These are phyloP conservation scores for Aethionema arabicum DNA, from an alignment of 345 rosid genomes.

Conservation along the genomic window DNA sequence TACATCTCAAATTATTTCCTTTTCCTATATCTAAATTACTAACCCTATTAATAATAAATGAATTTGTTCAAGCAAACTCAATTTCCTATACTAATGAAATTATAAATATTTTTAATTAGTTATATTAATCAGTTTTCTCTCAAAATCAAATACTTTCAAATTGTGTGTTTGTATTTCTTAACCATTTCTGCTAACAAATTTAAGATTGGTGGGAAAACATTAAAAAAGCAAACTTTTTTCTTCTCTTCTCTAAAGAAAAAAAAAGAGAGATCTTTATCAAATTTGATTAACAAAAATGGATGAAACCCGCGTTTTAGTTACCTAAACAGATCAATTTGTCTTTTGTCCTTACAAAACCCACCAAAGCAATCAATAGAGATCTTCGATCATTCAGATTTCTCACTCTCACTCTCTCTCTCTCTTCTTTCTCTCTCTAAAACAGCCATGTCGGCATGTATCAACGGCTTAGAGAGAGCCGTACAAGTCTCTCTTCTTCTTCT, in stretches of 20 bases:
- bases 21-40: no score
- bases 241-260: background rate
- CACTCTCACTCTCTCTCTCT: slow-evolving; percentile 26
- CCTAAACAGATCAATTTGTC: slow-evolving; percentile 36
- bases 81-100: no score
- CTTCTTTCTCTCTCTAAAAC: slow-evolving; percentile 38
- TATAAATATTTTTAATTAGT: no score
- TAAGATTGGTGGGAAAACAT: slow-evolving; percentile 27
- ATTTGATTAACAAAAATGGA: slow-evolving; percentile 30
- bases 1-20: no score
- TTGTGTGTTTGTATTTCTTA: slow-evolving; percentile 27
- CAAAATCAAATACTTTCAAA: slow-evolving; percentile 20
- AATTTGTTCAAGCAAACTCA: no score
- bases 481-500: slow-evolving; percentile 40
- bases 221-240: background rate
- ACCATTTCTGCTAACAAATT: background rate
- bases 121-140: no score
- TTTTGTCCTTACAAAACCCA: slow-evolving; percentile 33
- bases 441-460: slow-evolving; percentile 53
- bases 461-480: slow-evolving; percentile 52
- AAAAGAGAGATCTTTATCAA: background rate
- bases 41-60: no score
- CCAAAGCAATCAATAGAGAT: slow-evolving; percentile 33
- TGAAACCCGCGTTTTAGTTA: slow-evolving; percentile 41
- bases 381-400: slow-evolving; percentile 20